phyloP scores from a whole-genome alignment of 192 early-diverging fungal species.

The Funneliformis mosseae region DNA sequence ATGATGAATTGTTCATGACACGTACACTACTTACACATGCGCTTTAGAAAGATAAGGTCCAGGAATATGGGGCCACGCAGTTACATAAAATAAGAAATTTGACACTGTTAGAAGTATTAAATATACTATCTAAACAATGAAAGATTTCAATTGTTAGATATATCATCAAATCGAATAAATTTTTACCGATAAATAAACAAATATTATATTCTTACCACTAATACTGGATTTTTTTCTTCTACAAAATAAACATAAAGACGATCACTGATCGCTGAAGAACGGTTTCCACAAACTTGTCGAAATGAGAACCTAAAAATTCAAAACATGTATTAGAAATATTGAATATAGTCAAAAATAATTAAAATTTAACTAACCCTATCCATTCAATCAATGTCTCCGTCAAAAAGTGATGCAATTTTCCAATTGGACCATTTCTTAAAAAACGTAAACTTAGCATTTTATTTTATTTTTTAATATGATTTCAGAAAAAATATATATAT shows the following conservation, averaged over 20 bases:
- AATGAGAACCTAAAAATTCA: background rate
- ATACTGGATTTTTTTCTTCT: conserved; percentile 26
- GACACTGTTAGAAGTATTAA: conserved; percentile 33
- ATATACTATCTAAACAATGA: conserved; percentile 39
- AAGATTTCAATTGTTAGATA: background rate
- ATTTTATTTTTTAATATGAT: background rate
- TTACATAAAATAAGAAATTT: conserved; percentile 32
- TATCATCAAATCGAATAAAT: background rate
- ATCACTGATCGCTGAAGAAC: background rate
- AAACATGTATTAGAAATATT: background rate
- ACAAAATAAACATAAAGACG: background rate
- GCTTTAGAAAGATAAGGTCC: conserved; percentile 38
- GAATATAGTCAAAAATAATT: background rate
- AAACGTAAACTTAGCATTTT: too few relatives aligned
- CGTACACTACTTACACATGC: conserved; percentile 40
- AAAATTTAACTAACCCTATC: background rate
- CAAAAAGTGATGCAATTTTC: conserved; percentile 3
- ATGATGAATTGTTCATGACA: background rate
- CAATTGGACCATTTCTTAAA: conserved; percentile 21
- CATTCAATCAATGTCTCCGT: conserved; percentile 5
- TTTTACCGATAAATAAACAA: background rate
- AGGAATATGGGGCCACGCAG: conserved; percentile 40
- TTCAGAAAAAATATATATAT: background rate
- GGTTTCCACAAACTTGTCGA: background rate
- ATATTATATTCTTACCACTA: background rate